Conservation (phyloP, 2,329 filamentous ascomycete species). For the Penicillium sp. region DNA sequence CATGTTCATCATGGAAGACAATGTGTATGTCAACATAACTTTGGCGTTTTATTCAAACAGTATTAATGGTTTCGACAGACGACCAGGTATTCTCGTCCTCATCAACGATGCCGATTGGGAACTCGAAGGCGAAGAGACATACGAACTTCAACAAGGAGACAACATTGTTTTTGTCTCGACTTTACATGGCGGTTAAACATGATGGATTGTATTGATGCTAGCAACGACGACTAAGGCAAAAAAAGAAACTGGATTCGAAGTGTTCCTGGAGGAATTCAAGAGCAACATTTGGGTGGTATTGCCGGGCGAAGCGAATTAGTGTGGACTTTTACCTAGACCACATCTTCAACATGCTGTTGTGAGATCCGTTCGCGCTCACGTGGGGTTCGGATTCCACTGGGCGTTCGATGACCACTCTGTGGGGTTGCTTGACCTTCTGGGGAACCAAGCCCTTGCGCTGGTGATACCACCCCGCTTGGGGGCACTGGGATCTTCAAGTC, state of each 20-base stretch:
- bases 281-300: neutral
- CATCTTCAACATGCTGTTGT: slow-evolving; percentile 48
- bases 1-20: slow-evolving; percentile 81
- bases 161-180: slow-evolving; percentile 96
- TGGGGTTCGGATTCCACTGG: slow-evolving; percentile 36
- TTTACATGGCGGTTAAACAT: slow-evolving; percentile 75
- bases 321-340: slow-evolving; percentile 32
- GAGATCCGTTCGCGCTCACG: slow-evolving; percentile 47
- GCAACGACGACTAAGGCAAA: neutral
- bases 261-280: neutral
- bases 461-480: slow-evolving; percentile 52
- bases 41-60: neutral
- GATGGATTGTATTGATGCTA: slow-evolving; percentile 3
- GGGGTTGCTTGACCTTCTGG: slow-evolving; percentile 47
- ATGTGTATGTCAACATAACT: slow-evolving; percentile 68
- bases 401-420: slow-evolving; percentile 38
- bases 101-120: slow-evolving; percentile 99
- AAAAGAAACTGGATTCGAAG: neutral
- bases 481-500: slow-evolving; percentile 77
- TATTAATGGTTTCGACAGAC: slow-evolving; percentile 55
- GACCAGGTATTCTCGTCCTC: slow-evolving; percentile 90
- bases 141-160: slow-evolving; percentile 77
- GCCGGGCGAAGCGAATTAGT: neutral
- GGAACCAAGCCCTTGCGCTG: slow-evolving; percentile 44
- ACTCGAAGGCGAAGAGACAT: slow-evolving; percentile 88